phyloP scores from a whole-genome alignment of 768 basidiomycete genomes.

The Gyrodon lividus region DNA sequence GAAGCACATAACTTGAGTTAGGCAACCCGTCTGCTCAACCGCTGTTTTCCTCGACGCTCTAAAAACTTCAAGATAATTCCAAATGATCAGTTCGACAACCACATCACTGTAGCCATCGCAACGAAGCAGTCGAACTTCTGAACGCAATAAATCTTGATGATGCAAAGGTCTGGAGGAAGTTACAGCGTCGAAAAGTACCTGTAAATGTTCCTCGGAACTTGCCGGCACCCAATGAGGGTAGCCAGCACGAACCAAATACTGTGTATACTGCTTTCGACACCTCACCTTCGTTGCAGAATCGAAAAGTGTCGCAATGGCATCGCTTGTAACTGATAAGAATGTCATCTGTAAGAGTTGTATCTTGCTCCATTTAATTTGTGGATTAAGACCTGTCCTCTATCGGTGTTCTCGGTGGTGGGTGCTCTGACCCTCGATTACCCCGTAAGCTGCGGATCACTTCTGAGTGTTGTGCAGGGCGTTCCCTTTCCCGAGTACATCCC shows the following conservation, averaged over 20 bases:
- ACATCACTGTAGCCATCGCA: constrained; percentile 29
- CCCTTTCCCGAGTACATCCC: no score
- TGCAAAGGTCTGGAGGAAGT: constrained; percentile 25
- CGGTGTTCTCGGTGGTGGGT: constrained; percentile 12
- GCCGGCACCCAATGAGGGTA: constrained; percentile 13
- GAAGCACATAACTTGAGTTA: no score
- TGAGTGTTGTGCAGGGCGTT: no score
- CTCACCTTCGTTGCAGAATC: constrained; percentile 24
- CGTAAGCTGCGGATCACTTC: no score
- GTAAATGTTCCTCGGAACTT: constrained; percentile 21
- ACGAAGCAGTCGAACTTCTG: constrained; percentile 21
- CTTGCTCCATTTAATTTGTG: constrained; percentile 7
- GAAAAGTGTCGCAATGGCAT: constrained; percentile 15
- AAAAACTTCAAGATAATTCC: constrained; percentile 3
- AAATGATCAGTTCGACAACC: constrained; percentile 3
- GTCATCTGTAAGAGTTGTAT: constrained; percentile 14
- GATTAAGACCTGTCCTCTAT: constrained; percentile 2
- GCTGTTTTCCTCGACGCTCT: no score
- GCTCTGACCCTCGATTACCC: no score
- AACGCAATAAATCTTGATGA: constrained; percentile 25
- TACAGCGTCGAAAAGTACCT: constrained; percentile 10
- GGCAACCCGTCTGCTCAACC: no score
- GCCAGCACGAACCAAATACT: background rate
- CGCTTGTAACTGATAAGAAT: constrained; percentile 1
- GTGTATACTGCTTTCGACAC: background rate